Evolutionary conservation across 164 flowering plant species (phyloP).

Genomic region (Tinospora cordifolia): DNA sequence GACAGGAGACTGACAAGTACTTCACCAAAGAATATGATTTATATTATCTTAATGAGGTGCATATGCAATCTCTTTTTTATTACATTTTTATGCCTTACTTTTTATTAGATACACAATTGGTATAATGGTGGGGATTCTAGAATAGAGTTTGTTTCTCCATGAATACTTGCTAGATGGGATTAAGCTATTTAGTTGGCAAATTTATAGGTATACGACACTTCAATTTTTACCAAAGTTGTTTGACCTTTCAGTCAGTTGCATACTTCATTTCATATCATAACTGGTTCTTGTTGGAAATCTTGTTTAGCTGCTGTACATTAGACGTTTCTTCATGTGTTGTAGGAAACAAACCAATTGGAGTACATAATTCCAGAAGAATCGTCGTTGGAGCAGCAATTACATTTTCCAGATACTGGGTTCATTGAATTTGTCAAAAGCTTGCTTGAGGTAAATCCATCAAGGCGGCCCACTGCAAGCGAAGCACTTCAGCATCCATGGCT

Average conservation of each 20-base stretch:
- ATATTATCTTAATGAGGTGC: slow-evolving; percentile 69
- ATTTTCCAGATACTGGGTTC: slow-evolving; percentile 44
- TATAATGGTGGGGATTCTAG: neutral
- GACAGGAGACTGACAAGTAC: slow-evolving; percentile 80
- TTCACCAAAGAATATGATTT: slow-evolving; percentile 79
- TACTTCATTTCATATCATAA: neutral
- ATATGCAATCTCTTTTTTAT: slow-evolving; percentile 13
- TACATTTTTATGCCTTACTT: too few relatives aligned
- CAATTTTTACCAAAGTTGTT: neutral
- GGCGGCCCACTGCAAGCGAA: slow-evolving; percentile 67
- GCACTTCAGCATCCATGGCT: slow-evolving; percentile 91
- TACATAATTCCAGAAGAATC: slow-evolving; percentile 61
- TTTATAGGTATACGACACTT: neutral
- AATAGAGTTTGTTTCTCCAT: neutral
- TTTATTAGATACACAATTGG: too few relatives aligned
- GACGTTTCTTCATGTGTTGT: slow-evolving; percentile 3
- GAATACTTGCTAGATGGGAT: neutral
- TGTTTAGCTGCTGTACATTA: neutral
- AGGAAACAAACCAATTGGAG: slow-evolving; percentile 71
- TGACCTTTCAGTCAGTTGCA: neutral
- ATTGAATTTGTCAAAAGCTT: slow-evolving; percentile 46
- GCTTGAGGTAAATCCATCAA: slow-evolving; percentile 65
- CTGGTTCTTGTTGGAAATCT: neutral
- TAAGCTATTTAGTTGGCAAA: neutral
- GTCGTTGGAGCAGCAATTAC: slow-evolving; percentile 53